Conservation (phyloP, 768 basidiomycete species). For the Exidia glandulosa region DNA sequence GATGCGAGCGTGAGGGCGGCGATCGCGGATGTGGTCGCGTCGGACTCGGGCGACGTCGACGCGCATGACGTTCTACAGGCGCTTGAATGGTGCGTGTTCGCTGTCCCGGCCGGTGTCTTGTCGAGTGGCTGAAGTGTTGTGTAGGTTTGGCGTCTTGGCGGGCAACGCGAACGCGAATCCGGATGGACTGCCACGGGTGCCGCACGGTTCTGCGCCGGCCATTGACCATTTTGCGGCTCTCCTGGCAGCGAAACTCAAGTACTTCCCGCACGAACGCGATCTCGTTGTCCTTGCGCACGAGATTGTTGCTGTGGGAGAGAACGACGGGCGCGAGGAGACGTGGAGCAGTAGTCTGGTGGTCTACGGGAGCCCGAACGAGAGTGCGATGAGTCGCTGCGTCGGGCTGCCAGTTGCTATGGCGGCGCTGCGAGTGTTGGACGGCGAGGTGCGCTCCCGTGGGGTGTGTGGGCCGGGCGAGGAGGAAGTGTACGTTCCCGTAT, state of each 20-base stretch:
- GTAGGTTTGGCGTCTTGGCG: not conserved
- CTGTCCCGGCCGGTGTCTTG: constrained; percentile 3
- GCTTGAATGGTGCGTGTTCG: constrained; percentile 11
- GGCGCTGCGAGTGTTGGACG: constrained; percentile 59
- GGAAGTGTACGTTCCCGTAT: constrained; percentile 48
- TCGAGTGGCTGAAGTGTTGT: not conserved
- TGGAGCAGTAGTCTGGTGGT: constrained; percentile 57
- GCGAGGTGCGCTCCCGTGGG: constrained; percentile 26
- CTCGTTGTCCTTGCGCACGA: constrained; percentile 83
- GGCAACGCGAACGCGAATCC: not conserved
- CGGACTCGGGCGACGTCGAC: no score
- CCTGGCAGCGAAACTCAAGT: constrained; percentile 60
- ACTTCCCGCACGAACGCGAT: constrained; percentile 63
- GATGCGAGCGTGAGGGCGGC: not conserved
- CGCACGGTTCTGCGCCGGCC: constrained; percentile 17
- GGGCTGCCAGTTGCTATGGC: constrained; percentile 83
- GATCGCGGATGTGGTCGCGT: not conserved
- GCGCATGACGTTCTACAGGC: constrained; percentile 12
- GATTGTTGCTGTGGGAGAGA: constrained; percentile 31
- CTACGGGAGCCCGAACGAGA: constrained; percentile 46
- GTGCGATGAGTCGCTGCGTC: constrained; percentile 88
- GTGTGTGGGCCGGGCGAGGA: constrained; percentile 58
- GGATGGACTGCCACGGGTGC: constrained; percentile 6
- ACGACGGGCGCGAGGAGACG: constrained; percentile 29
- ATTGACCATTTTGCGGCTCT: constrained; percentile 67